Percentiles rank a stretch among this genome's conserved stretches.
Evolutionary conservation across 2,329 filamentous ascomycete genomes (phyloP).

Genomic region (Claviceps sp.): DNA sequence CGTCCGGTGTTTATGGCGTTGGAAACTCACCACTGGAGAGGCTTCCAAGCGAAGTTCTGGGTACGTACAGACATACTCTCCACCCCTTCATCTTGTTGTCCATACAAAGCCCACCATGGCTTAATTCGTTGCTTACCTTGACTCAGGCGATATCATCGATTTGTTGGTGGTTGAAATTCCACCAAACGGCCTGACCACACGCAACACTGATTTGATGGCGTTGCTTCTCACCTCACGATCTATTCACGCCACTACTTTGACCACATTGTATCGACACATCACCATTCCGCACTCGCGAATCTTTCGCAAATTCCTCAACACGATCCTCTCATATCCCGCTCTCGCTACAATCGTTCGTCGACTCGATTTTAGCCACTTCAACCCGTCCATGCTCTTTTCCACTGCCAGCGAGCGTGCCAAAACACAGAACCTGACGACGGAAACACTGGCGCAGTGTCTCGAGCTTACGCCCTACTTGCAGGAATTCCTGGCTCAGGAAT

Average conservation of each 20-base stretch:
- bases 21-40: slow-evolving; percentile 49
- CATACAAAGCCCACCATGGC: not conserved
- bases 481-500: slow-evolving; percentile 70
- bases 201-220: slow-evolving; percentile 67
- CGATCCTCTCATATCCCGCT: slow-evolving; percentile 51
- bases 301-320: slow-evolving; percentile 67
- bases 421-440: slow-evolving; percentile 62
- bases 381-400: slow-evolving; percentile 62
- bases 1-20: slow-evolving; percentile 18
- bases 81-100: not conserved
- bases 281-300: slow-evolving; percentile 73
- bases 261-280: slow-evolving; percentile 65
- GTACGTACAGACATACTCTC: slow-evolving; percentile 32
- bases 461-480: slow-evolving; percentile 59
- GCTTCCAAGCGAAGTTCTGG: slow-evolving; percentile 56
- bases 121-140: not conserved
- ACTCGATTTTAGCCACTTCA: slow-evolving; percentile 77
- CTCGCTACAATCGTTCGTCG: slow-evolving; percentile 65
- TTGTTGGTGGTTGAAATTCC: slow-evolving; percentile 60
- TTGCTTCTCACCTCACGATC: slow-evolving; percentile 64
- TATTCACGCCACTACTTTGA: slow-evolving; percentile 58
- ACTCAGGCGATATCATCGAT: slow-evolving; percentile 57
- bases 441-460: slow-evolving; percentile 59
- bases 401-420: slow-evolving; percentile 62
- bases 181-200: slow-evolving; percentile 57